phyloP scores from a whole-genome alignment of 768 basidiomycete species.

The Hortiboletus campestris region DNA sequence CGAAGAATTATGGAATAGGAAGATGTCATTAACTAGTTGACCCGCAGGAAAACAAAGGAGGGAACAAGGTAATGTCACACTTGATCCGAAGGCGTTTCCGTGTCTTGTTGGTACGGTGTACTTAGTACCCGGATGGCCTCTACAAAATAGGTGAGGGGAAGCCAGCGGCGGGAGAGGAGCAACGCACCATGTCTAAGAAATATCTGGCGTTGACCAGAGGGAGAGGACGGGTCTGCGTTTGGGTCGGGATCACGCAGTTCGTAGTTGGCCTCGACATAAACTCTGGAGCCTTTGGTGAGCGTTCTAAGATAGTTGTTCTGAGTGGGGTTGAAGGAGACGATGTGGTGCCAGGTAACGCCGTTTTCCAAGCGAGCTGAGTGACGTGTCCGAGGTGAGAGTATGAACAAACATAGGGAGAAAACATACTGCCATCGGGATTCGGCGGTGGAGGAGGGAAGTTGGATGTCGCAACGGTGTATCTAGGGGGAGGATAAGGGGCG shows the following conservation, averaged over 20 bases:
- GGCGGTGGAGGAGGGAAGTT: constrained; percentile 58
- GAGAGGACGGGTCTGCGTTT: constrained; percentile 61
- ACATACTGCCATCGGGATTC: constrained; percentile 61
- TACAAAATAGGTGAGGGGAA: constrained; percentile 27
- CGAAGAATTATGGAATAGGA: background rate
- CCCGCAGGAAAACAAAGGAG: background rate
- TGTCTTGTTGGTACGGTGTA: constrained; percentile 27
- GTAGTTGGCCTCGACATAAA: constrained; percentile 79
- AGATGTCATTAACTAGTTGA: constrained; percentile 2
- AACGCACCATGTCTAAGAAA: constrained; percentile 74
- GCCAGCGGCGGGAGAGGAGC: background rate
- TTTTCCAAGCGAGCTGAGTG: constrained; percentile 49
- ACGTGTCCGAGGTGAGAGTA: background rate
- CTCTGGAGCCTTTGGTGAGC: constrained; percentile 67
- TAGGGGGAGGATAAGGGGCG: constrained; percentile 27
- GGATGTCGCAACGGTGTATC: constrained; percentile 75
- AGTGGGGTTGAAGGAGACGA: constrained; percentile 67
- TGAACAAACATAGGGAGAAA: background rate
- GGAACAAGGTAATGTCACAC: constrained; percentile 6
- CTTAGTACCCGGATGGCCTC: constrained; percentile 54
- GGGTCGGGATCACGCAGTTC: constrained; percentile 73
- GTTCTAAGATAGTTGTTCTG: constrained; percentile 64
- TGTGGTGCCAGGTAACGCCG: constrained; percentile 69
- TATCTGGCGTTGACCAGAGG: constrained; percentile 76
- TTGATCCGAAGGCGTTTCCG: constrained; percentile 20